Evolutionary conservation across 106 monocot genomes (phyloP), one percentile per base, ranked within the genome.

Genomic region (Dendrobium huoshanense): DNA sequence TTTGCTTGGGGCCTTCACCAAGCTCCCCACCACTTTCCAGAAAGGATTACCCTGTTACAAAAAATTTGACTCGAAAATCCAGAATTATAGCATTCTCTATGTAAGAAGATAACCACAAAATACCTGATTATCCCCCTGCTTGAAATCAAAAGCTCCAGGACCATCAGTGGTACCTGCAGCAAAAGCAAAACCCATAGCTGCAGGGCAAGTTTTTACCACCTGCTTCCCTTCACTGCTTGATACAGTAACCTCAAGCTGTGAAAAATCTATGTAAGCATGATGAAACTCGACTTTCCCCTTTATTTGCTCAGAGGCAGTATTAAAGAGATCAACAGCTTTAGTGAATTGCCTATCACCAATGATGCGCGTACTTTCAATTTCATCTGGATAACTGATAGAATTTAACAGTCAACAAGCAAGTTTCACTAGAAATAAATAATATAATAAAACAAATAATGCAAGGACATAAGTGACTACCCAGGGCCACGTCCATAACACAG

Each of bases 161-260:
- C 96, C 96, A 84, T 96, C 96, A 13, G 96, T 94, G 54, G 94
- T 92, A 77, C 96, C 96, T 72, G 96, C 96, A 83, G 96, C 96
- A 90, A 96, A 92, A 65, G 88, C 90, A 85, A 94, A 94, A 5
- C 96, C 96, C 94, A 96, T 87, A 6, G 96, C 96, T 33, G 96
- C 96, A 47, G 96, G 94, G 51, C 96, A 96, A 56, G 96, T 96
- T 82, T 88, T 87, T 31, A 84, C 90, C 24, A 75, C 64, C 64
- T 89, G 55, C 55, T 81, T 70, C 18, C 75, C 84, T 56, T 88
- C 86, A 79, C 68, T 33, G 70, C 81, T 83, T 47, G 81, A 40
- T 78, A 92, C 29, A 4, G 25, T 72, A 16, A 96, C 96, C 49
- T 91, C 80, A 79, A 96, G 88, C 77, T 96, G 73, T 67, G 96